A percentile compares a stretch with the other conserved stretches of the same genome.
phyloP scores from a whole-genome alignment of 1,139 yeast genomes.

The Saccharomyces hybrid region DNA sequence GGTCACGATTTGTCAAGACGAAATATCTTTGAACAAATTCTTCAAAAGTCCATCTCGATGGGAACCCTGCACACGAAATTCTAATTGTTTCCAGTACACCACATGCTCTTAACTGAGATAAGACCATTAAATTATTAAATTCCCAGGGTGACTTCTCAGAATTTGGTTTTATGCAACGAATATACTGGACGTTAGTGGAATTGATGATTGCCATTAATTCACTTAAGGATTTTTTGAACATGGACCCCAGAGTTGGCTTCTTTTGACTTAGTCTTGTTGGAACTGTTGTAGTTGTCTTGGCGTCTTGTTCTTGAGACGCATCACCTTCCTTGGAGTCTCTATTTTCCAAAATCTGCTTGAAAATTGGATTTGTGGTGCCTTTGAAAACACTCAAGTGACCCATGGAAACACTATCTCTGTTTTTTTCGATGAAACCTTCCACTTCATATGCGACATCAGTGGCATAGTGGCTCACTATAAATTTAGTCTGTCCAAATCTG shows the following conservation, averaged over 20 bases:
- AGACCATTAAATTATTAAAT: too few species aligned
- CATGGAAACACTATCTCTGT: slow-evolving; percentile 95
- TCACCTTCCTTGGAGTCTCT: slow-evolving; percentile 37
- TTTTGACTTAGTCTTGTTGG: too few species aligned
- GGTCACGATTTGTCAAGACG: slow-evolving; percentile 63
- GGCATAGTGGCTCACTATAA: slow-evolving; percentile 89
- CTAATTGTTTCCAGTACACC: too few species aligned
- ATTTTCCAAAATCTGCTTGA: slow-evolving; percentile 55
- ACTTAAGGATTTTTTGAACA: too few species aligned
- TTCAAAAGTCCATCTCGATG: too few species aligned
- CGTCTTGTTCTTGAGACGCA: slow-evolving; percentile 23
- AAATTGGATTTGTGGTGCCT: slow-evolving; percentile 56
- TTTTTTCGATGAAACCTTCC: slow-evolving; percentile 94
- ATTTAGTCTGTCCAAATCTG: slow-evolving; percentile 86
- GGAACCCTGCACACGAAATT: too few species aligned
- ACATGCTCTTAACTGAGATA: too few species aligned
- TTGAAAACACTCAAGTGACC: slow-evolving; percentile 84
- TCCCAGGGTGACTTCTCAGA: too few species aligned
- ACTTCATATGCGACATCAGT: slow-evolving; percentile 88
- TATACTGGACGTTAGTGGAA: too few species aligned
- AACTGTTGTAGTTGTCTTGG: slow-evolving; percentile 30
- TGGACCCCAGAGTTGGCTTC: too few species aligned
- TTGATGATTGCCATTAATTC: too few species aligned
- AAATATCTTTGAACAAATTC: slow-evolving; percentile 37
- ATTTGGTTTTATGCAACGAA: too few species aligned